A percentile compares a stretch with the other conserved stretches of the same genome.
These are phyloP conservation scores for Penicillium verrucosum DNA, from an alignment of 2,329 filamentous ascomycete genomes.

Conservation along the genomic window DNA sequence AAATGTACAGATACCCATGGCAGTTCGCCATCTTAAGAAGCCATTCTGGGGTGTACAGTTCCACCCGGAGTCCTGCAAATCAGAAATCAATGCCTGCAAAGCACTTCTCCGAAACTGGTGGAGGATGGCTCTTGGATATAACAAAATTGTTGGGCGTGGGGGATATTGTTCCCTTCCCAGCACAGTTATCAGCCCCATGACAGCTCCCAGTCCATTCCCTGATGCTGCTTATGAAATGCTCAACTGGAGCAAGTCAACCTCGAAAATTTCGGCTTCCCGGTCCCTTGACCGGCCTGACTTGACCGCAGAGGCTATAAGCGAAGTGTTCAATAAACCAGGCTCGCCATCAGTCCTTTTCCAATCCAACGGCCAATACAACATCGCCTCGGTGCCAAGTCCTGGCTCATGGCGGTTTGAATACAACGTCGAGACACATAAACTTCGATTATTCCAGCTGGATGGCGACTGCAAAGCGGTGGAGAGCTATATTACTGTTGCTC, in stretches of 20 bases:
- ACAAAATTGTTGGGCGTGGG: slow-evolving; percentile 36
- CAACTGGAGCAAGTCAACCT: slow-evolving; percentile 32
- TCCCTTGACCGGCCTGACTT: slow-evolving; percentile 22
- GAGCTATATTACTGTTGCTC: slow-evolving; percentile 19
- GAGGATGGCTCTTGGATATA: slow-evolving; percentile 61
- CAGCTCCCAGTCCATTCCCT: slow-evolving; percentile 21
- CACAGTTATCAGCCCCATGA: slow-evolving; percentile 18
- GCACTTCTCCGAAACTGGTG: slow-evolving; percentile 74
- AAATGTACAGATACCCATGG: slow-evolving; percentile 64
- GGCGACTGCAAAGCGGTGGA: slow-evolving; percentile 12
- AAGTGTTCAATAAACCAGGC: slow-evolving; percentile 32
- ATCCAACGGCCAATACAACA: slow-evolving; percentile 42
- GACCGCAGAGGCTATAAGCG: slow-evolving; percentile 34
- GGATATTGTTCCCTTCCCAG: slow-evolving; percentile 19
- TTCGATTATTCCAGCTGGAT: slow-evolving; percentile 25
- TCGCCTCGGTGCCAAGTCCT: slow-evolving; percentile 37
- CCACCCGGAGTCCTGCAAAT: slow-evolving; percentile 87
- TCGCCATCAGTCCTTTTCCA: slow-evolving; percentile 40
- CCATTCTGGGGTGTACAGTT: slow-evolving; percentile 89
- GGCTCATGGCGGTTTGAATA: slow-evolving; percentile 40
- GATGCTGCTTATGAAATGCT: slow-evolving; percentile 49
- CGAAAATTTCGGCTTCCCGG: slow-evolving; percentile 25
- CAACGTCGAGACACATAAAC: slow-evolving; percentile 20
- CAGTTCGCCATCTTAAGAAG: slow-evolving; percentile 61
- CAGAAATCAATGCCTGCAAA: slow-evolving; percentile 55